Base-by-base conservation (phyloP, 2,329 filamentous ascomycete species). In the Neonectria faginata region DNA sequence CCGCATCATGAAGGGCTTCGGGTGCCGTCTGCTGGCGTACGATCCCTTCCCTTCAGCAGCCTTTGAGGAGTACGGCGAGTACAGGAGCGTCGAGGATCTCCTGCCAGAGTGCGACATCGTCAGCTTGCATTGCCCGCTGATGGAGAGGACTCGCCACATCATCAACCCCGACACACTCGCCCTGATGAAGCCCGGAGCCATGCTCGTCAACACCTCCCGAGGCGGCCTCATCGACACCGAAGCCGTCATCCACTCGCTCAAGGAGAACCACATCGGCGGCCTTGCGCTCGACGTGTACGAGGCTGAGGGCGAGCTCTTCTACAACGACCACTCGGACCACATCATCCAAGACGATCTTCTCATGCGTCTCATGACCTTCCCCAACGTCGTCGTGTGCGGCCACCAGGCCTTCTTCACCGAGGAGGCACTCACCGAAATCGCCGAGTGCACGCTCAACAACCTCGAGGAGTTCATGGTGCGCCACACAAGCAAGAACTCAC, bases 371-470 rank as follows among this genome's bases (percentile, higher is more conserved):
- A 86, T 89, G 78, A 91, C 88, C 0, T 91, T 91, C 70, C 89
- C 85, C 64, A 91, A 91, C 67, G 89, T 90, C 3, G 75, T 92
- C 48, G 79, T 92, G 64, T 89, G 85, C 67, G 89, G 89, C 0
- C 89, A 92, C 70, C 89, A 91, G 79, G 89, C 87, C 1, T 92
- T 91, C 78, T 89, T 92, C 70, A 91, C 89, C 5, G 79, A 85
- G 36, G 89, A 91, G 77, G 89, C 89, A 1, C 77, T 92, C 53
- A 79, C 80, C 8, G 88, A 90, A 77, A 92, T 91, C 70, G 84
- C 89, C 2, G 83, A 85, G 50, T 85, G 82, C 57, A 91, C 88
- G 1, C 70, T 91, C 65, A 76, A 79, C 60, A 91, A 91, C 73
- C 72, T 89, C 3, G 79, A 80, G 29, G 83, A 86, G 64, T 83